Evolutionary conservation across 495 filamentous ascomycete genomes (phyloP).

Genomic region (Penicillium samsonianum): DNA sequence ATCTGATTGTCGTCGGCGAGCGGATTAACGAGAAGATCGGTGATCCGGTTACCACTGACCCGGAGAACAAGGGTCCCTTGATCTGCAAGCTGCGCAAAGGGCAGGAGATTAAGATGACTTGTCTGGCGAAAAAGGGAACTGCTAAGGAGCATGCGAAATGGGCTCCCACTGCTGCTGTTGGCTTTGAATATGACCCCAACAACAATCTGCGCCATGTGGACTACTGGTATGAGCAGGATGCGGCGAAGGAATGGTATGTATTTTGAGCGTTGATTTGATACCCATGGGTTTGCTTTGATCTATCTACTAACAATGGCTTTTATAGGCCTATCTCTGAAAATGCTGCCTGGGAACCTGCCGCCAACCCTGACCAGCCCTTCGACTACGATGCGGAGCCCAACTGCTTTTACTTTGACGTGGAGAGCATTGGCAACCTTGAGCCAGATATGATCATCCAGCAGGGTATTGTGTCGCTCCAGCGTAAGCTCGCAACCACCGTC

Average conservation of each 20-base stretch:
- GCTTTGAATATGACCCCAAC: conserved; percentile 96
- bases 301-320: conserved; percentile 1
- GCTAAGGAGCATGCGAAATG: conserved; percentile 99
- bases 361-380: conserved; percentile 79
- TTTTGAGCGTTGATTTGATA: conserved; percentile 8
- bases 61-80: conserved; percentile 73
- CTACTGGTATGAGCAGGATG: conserved; percentile 90
- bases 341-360: conserved; percentile 77
- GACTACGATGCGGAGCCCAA: conserved; percentile 84
- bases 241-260: conserved; percentile 84
- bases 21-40: conserved; percentile 73
- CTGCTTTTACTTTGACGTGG: conserved; percentile 89
- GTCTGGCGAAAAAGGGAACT: conserved; percentile 96
- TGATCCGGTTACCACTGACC: conserved; percentile 81
- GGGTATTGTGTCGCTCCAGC: conserved; percentile 84
- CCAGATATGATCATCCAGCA: conserved; percentile 85
- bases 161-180: conserved; percentile 86
- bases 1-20: conserved; percentile 66
- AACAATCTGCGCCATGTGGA: conserved; percentile 89
- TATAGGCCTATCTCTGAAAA: conserved; percentile 83
- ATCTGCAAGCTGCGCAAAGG: conserved; percentile 86
- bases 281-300: background rate
- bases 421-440: conserved; percentile 81
- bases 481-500: conserved; percentile 85
- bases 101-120: conserved; percentile 85